phyloP scores from a whole-genome alignment of 306 rosid species.

The Trifolium pratense region DNA sequence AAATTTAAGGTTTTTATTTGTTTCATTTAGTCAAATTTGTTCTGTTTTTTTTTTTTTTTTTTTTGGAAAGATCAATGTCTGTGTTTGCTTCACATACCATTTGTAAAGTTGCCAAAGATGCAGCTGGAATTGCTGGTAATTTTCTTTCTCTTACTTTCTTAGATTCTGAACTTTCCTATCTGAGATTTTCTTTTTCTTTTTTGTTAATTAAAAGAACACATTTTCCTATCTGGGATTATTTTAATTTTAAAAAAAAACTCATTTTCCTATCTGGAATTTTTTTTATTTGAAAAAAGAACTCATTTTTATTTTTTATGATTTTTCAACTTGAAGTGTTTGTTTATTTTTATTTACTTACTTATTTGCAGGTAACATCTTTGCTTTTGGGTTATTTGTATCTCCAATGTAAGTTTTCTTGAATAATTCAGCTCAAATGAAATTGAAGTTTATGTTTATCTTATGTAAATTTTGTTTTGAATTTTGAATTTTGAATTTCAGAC shows the following conservation, averaged over 20 bases:
- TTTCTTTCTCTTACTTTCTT: slow-evolving; percentile 5
- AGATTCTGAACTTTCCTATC: background rate
- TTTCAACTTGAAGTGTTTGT: too few relatives aligned
- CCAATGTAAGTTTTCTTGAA: slow-evolving; percentile 71
- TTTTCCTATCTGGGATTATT: too few relatives aligned
- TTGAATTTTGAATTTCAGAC: slow-evolving; percentile 56
- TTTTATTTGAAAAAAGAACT: background rate
- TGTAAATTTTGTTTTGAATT: slow-evolving; percentile 28
- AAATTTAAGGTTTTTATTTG: slow-evolving; percentile 3
- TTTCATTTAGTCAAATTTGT: background rate
- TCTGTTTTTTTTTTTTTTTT: background rate
- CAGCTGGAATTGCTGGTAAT: slow-evolving; percentile 90
- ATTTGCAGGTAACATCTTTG: slow-evolving; percentile 83
- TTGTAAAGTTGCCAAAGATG: slow-evolving; percentile 58
- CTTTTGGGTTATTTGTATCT: slow-evolving; percentile 86
- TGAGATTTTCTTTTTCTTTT: too few relatives aligned
- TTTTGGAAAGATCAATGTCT: slow-evolving; percentile 54
- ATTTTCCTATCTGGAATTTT: background rate
- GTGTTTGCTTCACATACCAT: slow-evolving; percentile 37
- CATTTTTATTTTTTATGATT: slow-evolving; percentile 1
- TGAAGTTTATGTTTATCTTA: slow-evolving; percentile 4
- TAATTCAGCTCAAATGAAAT: slow-evolving; percentile 25
- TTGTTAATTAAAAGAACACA: too few relatives aligned
- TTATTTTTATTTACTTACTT: too few relatives aligned
- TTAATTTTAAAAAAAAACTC: background rate